phyloP scores from a whole-genome alignment of 2,329 filamentous ascomycete species.

The Colletotrichum euphorbiae region DNA sequence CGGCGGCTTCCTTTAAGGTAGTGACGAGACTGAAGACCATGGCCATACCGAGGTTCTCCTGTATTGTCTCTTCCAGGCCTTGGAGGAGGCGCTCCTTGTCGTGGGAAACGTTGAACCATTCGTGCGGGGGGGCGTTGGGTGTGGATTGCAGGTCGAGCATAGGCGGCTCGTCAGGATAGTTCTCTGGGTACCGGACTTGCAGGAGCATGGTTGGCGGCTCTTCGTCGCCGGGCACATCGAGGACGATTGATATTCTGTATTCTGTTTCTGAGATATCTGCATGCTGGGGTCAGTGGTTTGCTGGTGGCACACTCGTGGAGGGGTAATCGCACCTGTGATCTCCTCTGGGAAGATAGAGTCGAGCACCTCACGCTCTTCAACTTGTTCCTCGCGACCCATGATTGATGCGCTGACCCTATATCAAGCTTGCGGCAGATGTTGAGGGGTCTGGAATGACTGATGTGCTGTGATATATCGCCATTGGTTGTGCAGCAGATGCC shows the following conservation, averaged over 20 bases:
- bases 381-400: slow-evolving; percentile 86
- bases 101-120: slow-evolving; percentile 80
- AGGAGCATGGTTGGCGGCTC: slow-evolving; percentile 81
- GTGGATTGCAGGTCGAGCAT: slow-evolving; percentile 82
- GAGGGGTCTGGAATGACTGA: neutral
- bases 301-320: slow-evolving; percentile 26
- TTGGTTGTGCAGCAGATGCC: slow-evolving; percentile 1
- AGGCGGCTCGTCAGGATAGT: slow-evolving; percentile 90
- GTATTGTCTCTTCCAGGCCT: slow-evolving; percentile 78
- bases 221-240: slow-evolving; percentile 78
- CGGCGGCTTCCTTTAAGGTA: slow-evolving; percentile 89
- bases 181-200: slow-evolving; percentile 87
- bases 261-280: slow-evolving; percentile 90
- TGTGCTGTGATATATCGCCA: neutral
- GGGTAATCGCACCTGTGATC: slow-evolving; percentile 77
- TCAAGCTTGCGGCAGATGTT: neutral
- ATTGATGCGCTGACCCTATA: slow-evolving; percentile 39
- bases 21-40: slow-evolving; percentile 96
- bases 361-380: slow-evolving; percentile 96
- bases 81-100: slow-evolving; percentile 82
- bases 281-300: slow-evolving; percentile 22
- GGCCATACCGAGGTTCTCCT: slow-evolving; percentile 95
- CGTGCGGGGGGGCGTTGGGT: slow-evolving; percentile 76
- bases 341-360: slow-evolving; percentile 98
- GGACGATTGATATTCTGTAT: slow-evolving; percentile 85